Evolutionary conservation across 768 basidiomycete genomes (phyloP).

Genomic region (Neoboletus brunneissimus): DNA sequence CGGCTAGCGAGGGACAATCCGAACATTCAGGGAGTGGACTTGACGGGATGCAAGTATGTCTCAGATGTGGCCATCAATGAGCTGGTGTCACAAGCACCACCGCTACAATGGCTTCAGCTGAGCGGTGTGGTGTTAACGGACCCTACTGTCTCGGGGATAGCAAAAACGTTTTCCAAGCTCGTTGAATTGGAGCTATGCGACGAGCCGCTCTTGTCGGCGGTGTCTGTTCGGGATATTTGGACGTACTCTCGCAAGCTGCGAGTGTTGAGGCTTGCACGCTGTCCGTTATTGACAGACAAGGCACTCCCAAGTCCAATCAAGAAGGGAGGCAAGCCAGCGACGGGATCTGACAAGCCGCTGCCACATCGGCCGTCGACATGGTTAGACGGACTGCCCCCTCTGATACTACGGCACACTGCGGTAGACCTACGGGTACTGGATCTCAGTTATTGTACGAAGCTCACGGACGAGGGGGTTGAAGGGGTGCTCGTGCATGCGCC

Average conservation of each 20-base stretch:
- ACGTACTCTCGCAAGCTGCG: constrained; percentile 75
- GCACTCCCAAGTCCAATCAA: constrained; percentile 61
- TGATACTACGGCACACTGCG: constrained; percentile 61
- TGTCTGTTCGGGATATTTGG: constrained; percentile 79
- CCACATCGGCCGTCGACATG: constrained; percentile 57
- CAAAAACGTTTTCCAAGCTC: constrained; percentile 70
- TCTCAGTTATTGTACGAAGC: constrained; percentile 60
- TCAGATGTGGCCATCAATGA: constrained; percentile 77
- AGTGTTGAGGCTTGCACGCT: constrained; percentile 74
- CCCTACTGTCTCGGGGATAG: constrained; percentile 61
- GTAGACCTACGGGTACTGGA: constrained; percentile 79
- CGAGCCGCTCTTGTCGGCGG: constrained; percentile 63
- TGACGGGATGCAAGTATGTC: constrained; percentile 71
- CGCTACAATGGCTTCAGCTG: constrained; percentile 72
- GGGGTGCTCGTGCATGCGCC: constrained; percentile 76
- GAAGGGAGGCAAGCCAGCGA: constrained; percentile 29
- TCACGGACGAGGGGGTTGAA: constrained; percentile 75
- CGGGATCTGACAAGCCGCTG: constrained; percentile 46
- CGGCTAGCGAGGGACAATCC: constrained; percentile 59
- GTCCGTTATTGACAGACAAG: constrained; percentile 71
- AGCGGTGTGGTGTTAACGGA: constrained; percentile 65
- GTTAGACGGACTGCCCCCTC: constrained; percentile 60
- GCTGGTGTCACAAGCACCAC: constrained; percentile 62
- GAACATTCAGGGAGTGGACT: constrained; percentile 70
- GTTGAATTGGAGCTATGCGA: constrained; percentile 78